Base-by-base conservation (phyloP, 176 grass and related monocot species). In the Calamus simplicifolius region DNA sequence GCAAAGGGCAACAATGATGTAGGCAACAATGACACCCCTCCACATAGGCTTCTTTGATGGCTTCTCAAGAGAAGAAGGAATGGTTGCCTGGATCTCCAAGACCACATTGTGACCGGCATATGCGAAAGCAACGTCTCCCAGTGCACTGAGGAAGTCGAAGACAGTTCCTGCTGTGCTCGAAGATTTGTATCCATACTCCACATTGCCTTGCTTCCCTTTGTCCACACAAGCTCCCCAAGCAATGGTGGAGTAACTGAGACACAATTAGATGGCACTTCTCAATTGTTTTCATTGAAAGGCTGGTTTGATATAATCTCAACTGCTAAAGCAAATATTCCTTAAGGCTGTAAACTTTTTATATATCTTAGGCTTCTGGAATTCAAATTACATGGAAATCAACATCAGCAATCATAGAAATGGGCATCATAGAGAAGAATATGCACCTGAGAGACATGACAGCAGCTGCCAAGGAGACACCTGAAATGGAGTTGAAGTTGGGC, bases 21-120 rank as follows among this genome's bases (percentile, higher is more conserved):
- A 96, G 29, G 91, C 91, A 2, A 96, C 86, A 8, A 96, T 18
- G 5, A 96, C 91, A 2, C 91, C 91, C 78, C 68, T 90, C 91
- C 91, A 96, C 91, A 96, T 96, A 4, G 91, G 83, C 76, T 85
- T 96, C 72, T 96, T 96, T 18, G 91, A 90, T 0, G 86, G 91
- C 49, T 66, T 77, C 63, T 90, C 83, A 19, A 86, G 83, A 19
- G 82, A 82, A 0, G 91, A 96, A 10, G 86, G 86, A 31, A 96
- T 90, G 5, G 91, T 96, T 16, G 91, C 91, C 25, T 96, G 91
- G 57, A 96, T 96, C 71, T 96, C 91, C 12, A 96, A 64, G 50
- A 90, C 91, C 49, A 96, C 91, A 18, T 96, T 96, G 80, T 96
- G 91, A 0, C 86, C 91, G 0, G 91, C 91, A 31, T 87, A 96